These are phyloP conservation scores for Lachancea dasiensis DNA, from an alignment of 805 yeast species.

Conservation along the genomic window DNA sequence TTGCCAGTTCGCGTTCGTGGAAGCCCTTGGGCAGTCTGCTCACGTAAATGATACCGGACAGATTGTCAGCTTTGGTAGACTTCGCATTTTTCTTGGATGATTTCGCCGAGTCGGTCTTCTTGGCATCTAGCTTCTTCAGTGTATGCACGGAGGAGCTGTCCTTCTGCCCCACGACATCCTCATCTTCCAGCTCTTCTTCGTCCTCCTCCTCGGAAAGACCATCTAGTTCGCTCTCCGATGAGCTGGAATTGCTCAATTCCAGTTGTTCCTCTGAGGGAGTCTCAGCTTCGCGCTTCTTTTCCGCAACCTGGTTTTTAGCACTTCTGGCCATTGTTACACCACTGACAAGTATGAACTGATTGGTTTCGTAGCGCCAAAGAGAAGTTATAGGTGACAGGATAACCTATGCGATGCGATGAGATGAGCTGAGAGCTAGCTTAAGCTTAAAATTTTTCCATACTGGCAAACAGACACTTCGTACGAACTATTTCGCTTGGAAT, in stretches of 20 bases:
- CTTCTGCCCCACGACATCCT: constrained; percentile 22
- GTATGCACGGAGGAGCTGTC: constrained; percentile 17
- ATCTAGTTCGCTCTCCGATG: constrained; percentile 25
- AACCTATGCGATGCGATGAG: constrained; percentile 8
- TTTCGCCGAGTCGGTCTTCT: constrained; percentile 15
- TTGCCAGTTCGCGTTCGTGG: constrained; percentile 67
- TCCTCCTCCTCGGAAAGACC: constrained; percentile 29
- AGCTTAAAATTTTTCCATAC: constrained; percentile 10
- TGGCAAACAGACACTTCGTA: too few species aligned
- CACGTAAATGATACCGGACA: constrained; percentile 71
- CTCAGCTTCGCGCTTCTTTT: constrained; percentile 12
- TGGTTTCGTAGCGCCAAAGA: too few species aligned
- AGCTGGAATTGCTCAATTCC: constrained; percentile 19
- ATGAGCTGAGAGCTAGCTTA: too few species aligned
- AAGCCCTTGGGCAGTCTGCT: constrained; percentile 93
- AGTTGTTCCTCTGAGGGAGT: constrained; percentile 24
- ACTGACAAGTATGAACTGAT: too few species aligned
- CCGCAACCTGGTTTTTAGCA: constrained; percentile 14
- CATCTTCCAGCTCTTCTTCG: constrained; percentile 19
- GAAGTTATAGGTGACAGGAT: too few species aligned
- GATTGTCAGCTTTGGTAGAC: constrained; percentile 14
- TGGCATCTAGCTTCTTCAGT: constrained; percentile 27
- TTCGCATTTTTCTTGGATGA: constrained; percentile 21
- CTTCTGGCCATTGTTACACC: constrained; percentile 10
- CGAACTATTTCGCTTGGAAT: too few species aligned